Evolutionary conservation across 108 stramenopile genomes (phyloP).

Genomic region (Cylindrotheca fusiformis): DNA sequence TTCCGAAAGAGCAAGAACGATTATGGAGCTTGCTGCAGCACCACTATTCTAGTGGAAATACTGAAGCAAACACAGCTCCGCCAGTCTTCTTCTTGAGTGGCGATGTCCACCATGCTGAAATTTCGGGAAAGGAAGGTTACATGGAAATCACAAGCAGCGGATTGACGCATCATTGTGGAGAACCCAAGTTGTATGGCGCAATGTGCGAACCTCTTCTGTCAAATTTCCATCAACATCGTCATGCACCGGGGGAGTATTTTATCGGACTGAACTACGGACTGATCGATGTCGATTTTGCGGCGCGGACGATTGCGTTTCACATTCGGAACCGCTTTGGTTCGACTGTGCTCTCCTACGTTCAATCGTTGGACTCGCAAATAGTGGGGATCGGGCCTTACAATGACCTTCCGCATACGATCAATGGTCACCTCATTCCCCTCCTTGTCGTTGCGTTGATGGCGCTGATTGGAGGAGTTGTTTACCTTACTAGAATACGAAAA

Average conservation of each 20-base stretch:
- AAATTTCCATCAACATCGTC: conserved; percentile 36
- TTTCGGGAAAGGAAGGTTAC: conserved; percentile 43
- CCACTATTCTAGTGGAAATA: conserved; percentile 15
- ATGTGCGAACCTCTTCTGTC: conserved; percentile 63
- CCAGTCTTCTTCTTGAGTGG: conserved; percentile 69
- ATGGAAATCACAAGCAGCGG: conserved; percentile 88
- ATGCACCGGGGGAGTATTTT: conserved; percentile 22
- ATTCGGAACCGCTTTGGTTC: conserved; percentile 21
- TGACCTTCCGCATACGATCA: conserved; percentile 13
- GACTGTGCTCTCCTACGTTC: conserved; percentile 18
- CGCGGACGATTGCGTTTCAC: conserved; percentile 7
- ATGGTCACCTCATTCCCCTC: conserved; percentile 37
- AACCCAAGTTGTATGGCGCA: conserved; percentile 58
- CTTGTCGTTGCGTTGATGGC: not conserved
- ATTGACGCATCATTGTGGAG: conserved; percentile 76
- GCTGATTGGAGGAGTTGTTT: not conserved
- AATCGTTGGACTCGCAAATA: conserved; percentile 14
- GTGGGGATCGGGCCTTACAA: conserved; percentile 15
- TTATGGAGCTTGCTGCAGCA: conserved; percentile 51
- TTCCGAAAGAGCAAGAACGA: conserved; percentile 61
- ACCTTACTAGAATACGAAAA: no score
- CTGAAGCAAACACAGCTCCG: not conserved
- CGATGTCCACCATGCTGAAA: conserved; percentile 90
- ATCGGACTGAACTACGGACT: conserved; percentile 71
- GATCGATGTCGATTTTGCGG: conserved; percentile 53